phyloP scores from a whole-genome alignment of 2,329 filamentous ascomycete species.

The Aspergillus quadrilineatus region DNA sequence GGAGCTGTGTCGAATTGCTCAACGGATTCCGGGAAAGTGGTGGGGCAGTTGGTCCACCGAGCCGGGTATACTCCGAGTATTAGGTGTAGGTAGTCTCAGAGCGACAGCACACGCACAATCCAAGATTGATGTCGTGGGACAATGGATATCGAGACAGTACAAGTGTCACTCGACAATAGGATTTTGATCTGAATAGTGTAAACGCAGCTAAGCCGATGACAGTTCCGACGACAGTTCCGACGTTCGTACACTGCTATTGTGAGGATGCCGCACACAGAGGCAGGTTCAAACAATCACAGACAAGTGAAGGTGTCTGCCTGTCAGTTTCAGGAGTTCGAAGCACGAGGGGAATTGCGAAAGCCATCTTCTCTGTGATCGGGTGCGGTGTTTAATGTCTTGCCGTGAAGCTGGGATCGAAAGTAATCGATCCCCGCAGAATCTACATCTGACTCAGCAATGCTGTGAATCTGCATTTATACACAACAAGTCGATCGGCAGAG shows the following conservation, averaged over 20 bases:
- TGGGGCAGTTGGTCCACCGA: constrained; percentile 18
- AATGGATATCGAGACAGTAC: not conserved
- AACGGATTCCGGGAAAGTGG: constrained; percentile 8
- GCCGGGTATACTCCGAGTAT: constrained; percentile 2
- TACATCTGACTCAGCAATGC: constrained; percentile 21
- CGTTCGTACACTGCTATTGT: not conserved
- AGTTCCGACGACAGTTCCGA: not conserved
- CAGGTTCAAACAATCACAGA: not conserved
- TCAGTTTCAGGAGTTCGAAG: not conserved
- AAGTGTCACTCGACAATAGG: not conserved
- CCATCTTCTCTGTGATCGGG: not conserved
- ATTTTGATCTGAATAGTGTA: not conserved
- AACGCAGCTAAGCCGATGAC: constrained; percentile 2
- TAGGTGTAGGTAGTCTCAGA: not conserved
- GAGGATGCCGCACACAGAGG: not conserved
- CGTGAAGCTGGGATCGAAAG: constrained; percentile 28
- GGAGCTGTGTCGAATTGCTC: constrained; percentile 3
- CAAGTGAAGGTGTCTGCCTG: too few relatives aligned
- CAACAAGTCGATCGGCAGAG: not conserved
- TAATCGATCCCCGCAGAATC: constrained; percentile 37
- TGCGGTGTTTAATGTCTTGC: not conserved
- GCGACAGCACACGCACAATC: not conserved
- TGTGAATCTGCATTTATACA: not conserved
- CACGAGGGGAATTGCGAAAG: not conserved
- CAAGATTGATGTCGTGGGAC: not conserved